A percentile compares a stretch with the other conserved stretches of the same genome.
These are phyloP conservation scores for Sclerotinia borealis DNA, from an alignment of 2,329 filamentous ascomycete genomes.

Conservation along the genomic window DNA sequence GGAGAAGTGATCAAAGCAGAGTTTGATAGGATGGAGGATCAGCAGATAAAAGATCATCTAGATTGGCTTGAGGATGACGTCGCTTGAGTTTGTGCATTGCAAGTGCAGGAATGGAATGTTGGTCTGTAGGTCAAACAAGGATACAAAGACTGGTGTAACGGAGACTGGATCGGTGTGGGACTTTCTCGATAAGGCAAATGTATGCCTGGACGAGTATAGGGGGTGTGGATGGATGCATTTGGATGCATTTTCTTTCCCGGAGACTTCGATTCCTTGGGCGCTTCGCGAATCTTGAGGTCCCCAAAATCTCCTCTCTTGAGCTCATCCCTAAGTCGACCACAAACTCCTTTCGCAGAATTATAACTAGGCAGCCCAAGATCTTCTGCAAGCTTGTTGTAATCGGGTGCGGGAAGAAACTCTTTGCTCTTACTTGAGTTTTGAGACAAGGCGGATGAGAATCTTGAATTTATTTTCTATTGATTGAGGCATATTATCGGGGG, in stretches of 20 bases:
- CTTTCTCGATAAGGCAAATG: not conserved
- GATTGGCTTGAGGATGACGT: not conserved
- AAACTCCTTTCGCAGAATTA: not conserved
- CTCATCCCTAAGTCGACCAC: not conserved
- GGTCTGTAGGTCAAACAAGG: not conserved
- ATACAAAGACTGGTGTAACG: not conserved
- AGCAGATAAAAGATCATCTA: not conserved
- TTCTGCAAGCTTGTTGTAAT: not conserved
- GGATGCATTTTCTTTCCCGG: not conserved
- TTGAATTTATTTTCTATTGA: not conserved
- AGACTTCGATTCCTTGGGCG: not conserved
- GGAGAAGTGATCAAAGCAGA: accelerated
- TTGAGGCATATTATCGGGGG: not conserved
- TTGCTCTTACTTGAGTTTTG: not conserved
- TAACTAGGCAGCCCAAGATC: not conserved
- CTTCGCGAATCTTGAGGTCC: not conserved
- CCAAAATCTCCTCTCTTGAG: not conserved
- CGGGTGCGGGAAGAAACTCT: not conserved
- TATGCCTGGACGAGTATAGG: not conserved
- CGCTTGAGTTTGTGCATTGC: not conserved
- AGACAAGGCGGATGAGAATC: not conserved
- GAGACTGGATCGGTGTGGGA: not conserved
- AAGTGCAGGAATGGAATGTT: not conserved
- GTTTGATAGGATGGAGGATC: not conserved
- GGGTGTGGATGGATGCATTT: not conserved